Evolutionary conservation across 2,329 filamentous ascomycete species (phyloP).

Genomic region (Amphichorda felina): DNA sequence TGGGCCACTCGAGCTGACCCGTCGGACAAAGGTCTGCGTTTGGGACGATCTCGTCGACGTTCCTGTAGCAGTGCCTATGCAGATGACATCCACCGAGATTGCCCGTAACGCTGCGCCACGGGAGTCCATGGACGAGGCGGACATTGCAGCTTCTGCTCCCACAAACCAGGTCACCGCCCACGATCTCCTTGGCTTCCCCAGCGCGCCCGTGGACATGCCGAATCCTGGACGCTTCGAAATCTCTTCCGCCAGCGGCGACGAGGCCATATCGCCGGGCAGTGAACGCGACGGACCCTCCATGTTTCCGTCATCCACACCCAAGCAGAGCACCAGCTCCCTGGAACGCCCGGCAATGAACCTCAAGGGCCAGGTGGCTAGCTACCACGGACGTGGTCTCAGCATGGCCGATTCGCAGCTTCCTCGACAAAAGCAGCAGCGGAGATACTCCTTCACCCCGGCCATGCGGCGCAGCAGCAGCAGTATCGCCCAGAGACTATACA

Average conservation of each 20-base stretch:
- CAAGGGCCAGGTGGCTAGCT: conserved; percentile 18
- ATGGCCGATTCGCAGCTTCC: conserved; percentile 13
- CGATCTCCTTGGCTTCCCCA: conserved; percentile 60
- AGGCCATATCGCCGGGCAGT: conserved; percentile 1
- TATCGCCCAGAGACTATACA: conserved; percentile 42
- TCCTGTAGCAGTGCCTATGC: conserved; percentile 84
- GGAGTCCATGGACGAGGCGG: conserved; percentile 64
- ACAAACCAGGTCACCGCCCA: conserved; percentile 21
- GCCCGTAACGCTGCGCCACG: conserved; percentile 37
- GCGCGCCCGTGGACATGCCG: conserved; percentile 53
- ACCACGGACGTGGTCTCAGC: conserved; percentile 25
- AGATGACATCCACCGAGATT: conserved; percentile 55
- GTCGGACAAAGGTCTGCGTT: conserved; percentile 82
- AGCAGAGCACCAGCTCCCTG: conserved; percentile 1
- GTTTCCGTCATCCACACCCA: background rate
- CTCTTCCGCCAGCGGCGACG: conserved; percentile 23
- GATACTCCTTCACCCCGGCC: conserved; percentile 39
- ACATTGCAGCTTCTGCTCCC: conserved; percentile 49
- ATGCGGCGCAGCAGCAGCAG: conserved; percentile 34
- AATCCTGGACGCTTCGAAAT: conserved; percentile 68
- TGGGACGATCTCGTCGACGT: conserved; percentile 98
- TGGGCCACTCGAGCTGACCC: conserved; percentile 83
- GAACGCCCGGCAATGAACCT: conserved; percentile 5
- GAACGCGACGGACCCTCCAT: background rate
- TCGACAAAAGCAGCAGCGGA: conserved; percentile 29